Percentiles rank a stretch among this genome's conserved stretches.
These are phyloP conservation scores for Pyronema domesticum DNA, from an alignment of 495 filamentous ascomycete species.

Conservation along the genomic window DNA sequence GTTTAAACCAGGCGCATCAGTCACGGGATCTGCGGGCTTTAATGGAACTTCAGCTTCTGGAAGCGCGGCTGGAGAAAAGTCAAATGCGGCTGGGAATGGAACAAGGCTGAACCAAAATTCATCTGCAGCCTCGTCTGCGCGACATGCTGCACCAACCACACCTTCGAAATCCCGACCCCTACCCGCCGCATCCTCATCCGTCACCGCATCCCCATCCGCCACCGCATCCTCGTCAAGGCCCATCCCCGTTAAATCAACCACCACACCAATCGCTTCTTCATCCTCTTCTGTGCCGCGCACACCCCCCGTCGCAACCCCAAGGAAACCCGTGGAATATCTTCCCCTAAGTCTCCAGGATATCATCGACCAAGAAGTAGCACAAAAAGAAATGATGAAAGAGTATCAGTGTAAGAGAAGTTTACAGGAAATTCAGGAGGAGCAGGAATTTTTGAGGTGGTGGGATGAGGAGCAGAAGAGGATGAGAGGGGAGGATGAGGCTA, in stretches of 20 bases:
- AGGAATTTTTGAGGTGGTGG: slow-evolving; percentile 98
- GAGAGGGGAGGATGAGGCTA: slow-evolving; percentile 22
- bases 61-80: too few species aligned
- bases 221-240: slow-evolving; percentile 4
- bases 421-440: slow-evolving; percentile 87
- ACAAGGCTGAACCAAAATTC: too few species aligned
- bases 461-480: slow-evolving; percentile 67
- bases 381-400: slow-evolving; percentile 66
- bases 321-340: slow-evolving; percentile 28
- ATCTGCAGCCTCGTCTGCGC: too few species aligned
- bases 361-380: slow-evolving; percentile 64
- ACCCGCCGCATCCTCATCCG: background rate
- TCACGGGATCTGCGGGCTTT: too few species aligned
- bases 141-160: slow-evolving; percentile 13
- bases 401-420: slow-evolving; percentile 71
- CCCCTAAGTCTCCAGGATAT: slow-evolving; percentile 66
- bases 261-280: slow-evolving; percentile 27
- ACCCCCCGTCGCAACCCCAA: slow-evolving; percentile 12
- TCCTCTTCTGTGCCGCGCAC: slow-evolving; percentile 23
- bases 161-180: slow-evolving; percentile 15
- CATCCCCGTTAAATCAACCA: background rate
- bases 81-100: too few species aligned
- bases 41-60: too few species aligned
- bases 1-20: too few species aligned
- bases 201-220: background rate